Evolutionary conservation across 2,329 filamentous ascomycete genomes (phyloP).

Genomic region (Botrytis squamosa): DNA sequence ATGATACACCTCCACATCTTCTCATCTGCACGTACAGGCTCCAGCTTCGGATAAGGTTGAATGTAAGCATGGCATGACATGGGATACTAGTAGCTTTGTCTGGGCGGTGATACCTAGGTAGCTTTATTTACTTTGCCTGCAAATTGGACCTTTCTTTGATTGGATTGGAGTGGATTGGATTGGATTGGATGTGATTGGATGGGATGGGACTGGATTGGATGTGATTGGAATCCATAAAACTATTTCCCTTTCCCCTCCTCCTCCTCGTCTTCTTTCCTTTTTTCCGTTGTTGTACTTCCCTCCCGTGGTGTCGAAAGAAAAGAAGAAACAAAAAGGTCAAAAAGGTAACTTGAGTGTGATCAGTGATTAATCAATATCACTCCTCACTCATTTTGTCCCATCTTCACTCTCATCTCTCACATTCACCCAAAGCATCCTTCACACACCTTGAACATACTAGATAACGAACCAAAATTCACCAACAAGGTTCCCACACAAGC

Average conservation of each 20-base stretch:
- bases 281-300: neutral
- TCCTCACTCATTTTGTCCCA: neutral
- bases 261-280: too few relatives aligned
- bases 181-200: too few relatives aligned
- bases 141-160: neutral
- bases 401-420: neutral
- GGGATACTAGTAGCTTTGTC: neutral
- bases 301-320: neutral
- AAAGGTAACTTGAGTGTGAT: neutral
- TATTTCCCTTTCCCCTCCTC: neutral
- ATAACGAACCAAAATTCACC: neutral
- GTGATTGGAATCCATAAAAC: neutral
- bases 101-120: too few relatives aligned
- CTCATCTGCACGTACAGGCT: neutral
- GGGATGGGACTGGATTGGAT: too few relatives aligned
- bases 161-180: neutral
- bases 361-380: neutral
- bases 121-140: neutral
- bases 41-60: neutral
- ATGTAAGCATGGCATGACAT: conserved; percentile 10
- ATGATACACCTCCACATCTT: neutral
- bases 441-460: too few relatives aligned
- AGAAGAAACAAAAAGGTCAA: neutral
- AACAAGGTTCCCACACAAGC: neutral
- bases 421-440: neutral